Conservation (phyloP, 768 basidiomycete species). For the Tulasnella sp. region DNA sequence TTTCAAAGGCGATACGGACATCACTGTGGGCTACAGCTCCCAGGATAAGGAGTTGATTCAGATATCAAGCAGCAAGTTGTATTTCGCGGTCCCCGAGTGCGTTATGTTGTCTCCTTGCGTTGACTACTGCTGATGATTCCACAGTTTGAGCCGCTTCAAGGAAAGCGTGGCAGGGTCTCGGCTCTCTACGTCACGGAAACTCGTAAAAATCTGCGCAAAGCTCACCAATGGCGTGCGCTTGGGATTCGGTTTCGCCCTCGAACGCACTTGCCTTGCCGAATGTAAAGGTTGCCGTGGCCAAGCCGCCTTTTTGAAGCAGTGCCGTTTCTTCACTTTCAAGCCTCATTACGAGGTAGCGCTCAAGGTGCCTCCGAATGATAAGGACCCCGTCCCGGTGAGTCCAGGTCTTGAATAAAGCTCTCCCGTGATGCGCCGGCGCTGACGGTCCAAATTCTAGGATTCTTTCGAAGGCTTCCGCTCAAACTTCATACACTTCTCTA, state of each 20-base stretch:
- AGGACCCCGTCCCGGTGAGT: slow-evolving; percentile 18
- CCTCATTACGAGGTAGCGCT: slow-evolving; percentile 75
- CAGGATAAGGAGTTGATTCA: slow-evolving; percentile 74
- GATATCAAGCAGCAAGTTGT: slow-evolving; percentile 72
- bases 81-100: slow-evolving; percentile 82
- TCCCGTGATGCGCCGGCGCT: slow-evolving; percentile 19
- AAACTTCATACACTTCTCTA: slow-evolving; percentile 87
- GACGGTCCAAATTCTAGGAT: slow-evolving; percentile 44
- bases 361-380: slow-evolving; percentile 35
- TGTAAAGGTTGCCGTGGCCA: slow-evolving; percentile 59
- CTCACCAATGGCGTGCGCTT: slow-evolving; percentile 80
- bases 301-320: slow-evolving; percentile 65
- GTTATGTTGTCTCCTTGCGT: slow-evolving; percentile 36
- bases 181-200: slow-evolving; percentile 34
- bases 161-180: slow-evolving; percentile 21
- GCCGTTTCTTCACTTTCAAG: slow-evolving; percentile 73
- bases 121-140: slow-evolving; percentile 23
- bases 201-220: slow-evolving; percentile 74
- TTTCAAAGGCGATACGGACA: slow-evolving; percentile 71
- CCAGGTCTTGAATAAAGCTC: slow-evolving; percentile 29
- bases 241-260: slow-evolving; percentile 77
- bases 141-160: slow-evolving; percentile 26
- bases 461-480: slow-evolving; percentile 87
- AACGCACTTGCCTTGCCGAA: slow-evolving; percentile 71
- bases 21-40: slow-evolving; percentile 68